These are phyloP conservation scores for Brassica juncea DNA, from an alignment of 345 rosid genomes.

Conservation along the genomic window DNA sequence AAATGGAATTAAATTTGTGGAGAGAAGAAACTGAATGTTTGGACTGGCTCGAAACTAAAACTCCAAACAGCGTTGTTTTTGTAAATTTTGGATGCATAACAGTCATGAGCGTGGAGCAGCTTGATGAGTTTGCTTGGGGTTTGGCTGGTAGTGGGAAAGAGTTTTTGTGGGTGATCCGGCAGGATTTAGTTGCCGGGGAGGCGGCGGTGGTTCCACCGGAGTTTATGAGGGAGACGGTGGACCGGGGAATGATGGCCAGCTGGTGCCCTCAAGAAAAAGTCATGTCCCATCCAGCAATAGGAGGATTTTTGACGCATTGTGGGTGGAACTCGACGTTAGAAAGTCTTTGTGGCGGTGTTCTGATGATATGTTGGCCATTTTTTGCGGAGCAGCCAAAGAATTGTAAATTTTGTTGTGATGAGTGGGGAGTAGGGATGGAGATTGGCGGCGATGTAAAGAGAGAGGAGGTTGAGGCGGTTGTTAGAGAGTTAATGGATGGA, in stretches of 20 bases:
- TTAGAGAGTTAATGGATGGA: slow-evolving; percentile 56
- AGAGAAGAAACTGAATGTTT: slow-evolving; percentile 39
- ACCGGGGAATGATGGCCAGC: slow-evolving; percentile 43
- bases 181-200: slow-evolving; percentile 48
- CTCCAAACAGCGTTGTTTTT: slow-evolving; percentile 28
- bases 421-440: slow-evolving; percentile 65
- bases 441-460: slow-evolving; percentile 55
- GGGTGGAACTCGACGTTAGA: slow-evolving; percentile 73
- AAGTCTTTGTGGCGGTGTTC: slow-evolving; percentile 49
- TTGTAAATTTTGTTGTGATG: slow-evolving; percentile 44
- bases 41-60: slow-evolving; percentile 35
- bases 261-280: slow-evolving; percentile 66
- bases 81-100: slow-evolving; percentile 27
- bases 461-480: slow-evolving; percentile 47
- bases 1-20: slow-evolving; percentile 31
- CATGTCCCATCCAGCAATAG: slow-evolving; percentile 47
- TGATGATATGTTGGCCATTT: slow-evolving; percentile 64
- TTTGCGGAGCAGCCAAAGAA: slow-evolving; percentile 65
- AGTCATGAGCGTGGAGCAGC: slow-evolving; percentile 20
- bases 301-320: slow-evolving; percentile 57
- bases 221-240: slow-evolving; percentile 41
- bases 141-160: slow-evolving; percentile 50
- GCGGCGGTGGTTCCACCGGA: slow-evolving; percentile 42
- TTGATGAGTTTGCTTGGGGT: slow-evolving; percentile 53
- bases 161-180: slow-evolving; percentile 59